Conservation (phyloP, 305 asterid genomes). For the Fraxinus latifolia region DNA sequence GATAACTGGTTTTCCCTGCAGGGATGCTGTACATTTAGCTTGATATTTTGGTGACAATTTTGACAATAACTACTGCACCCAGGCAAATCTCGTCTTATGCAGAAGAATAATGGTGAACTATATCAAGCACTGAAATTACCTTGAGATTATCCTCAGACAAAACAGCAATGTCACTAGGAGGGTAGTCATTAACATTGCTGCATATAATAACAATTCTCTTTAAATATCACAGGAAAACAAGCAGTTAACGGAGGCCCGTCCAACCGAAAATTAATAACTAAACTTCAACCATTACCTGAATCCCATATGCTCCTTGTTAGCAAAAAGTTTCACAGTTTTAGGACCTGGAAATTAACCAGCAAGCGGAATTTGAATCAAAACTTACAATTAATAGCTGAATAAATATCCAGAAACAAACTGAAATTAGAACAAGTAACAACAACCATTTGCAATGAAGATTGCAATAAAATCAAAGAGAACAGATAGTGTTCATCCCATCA, state of each 20-base stretch:
- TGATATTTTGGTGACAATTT: background rate
- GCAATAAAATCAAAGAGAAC: background rate
- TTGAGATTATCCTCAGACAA: constrained; percentile 72
- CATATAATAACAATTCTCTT: constrained; percentile 18
- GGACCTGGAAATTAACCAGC: constrained; percentile 53
- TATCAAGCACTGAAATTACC: constrained; percentile 42
- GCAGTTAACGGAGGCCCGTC: background rate
- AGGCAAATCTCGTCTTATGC: background rate
- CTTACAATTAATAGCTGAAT: background rate
- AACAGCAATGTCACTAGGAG: constrained; percentile 69
- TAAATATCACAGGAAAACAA: background rate
- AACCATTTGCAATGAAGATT: background rate
- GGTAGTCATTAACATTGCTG: constrained; percentile 85
- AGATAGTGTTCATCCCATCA: background rate
- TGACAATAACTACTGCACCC: background rate
- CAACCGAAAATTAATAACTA: constrained; percentile 11
- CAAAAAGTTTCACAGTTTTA: constrained; percentile 78
- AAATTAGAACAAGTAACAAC: background rate
- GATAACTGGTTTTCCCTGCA: constrained; percentile 79
- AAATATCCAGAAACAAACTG: background rate
- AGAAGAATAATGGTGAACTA: constrained; percentile 12
- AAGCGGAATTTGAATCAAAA: constrained; percentile 1
- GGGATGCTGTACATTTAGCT: constrained; percentile 16
- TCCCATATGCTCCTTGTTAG: constrained; percentile 95
- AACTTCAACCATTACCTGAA: constrained; percentile 58